Base-by-base conservation (phyloP, 305 asterid species). In the Solanum hybrid region DNA sequence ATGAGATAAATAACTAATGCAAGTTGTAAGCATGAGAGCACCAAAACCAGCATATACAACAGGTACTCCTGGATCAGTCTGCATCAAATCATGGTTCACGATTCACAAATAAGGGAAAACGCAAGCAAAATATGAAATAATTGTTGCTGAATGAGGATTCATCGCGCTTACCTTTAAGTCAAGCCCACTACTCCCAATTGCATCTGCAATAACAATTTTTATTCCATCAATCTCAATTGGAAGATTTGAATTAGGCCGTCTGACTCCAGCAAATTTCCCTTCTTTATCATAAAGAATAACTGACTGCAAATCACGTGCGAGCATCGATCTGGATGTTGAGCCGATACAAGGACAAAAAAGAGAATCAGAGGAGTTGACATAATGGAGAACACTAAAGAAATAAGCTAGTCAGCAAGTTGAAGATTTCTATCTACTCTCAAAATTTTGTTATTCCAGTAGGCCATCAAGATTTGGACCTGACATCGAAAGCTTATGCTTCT, bases 61-160 rank as follows among this genome's bases (percentile, higher is more conserved):
- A 9, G 98, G 98, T 90, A 96, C 98, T 37, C 98, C 98, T 7
- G 98, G 99, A 88, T 96, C 99, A 76, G 96, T 97, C 99, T 96
- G 95, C 64, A 32, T 32, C 35, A 87, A 36, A 78, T 42, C 60
- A 86, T 38, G 80, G 90, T 75, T 76, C 86, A 27, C 24, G 46
- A 32, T 75, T 76, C 86, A 27, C 24, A 29, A 32, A 11, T 42
- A 66, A 37, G 9, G 13, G 32, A 38, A 2, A 22, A 51, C 2
- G 2, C 31, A n/a, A 32, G 31, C 13, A 36, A 75, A 87, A 10
- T 17, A 27, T 38, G 82, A 5, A 73, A 27, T 37, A 85, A 51
- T 20, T 85, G 75, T 51, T 51, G 87, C 84, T 40, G 20, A 66
- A 32, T 16, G 36, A 73, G 8, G 66, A 76, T 29, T 87, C 71